Evolutionary conservation across 768 basidiomycete genomes (phyloP).

Genomic region (Ramaria sp.): DNA sequence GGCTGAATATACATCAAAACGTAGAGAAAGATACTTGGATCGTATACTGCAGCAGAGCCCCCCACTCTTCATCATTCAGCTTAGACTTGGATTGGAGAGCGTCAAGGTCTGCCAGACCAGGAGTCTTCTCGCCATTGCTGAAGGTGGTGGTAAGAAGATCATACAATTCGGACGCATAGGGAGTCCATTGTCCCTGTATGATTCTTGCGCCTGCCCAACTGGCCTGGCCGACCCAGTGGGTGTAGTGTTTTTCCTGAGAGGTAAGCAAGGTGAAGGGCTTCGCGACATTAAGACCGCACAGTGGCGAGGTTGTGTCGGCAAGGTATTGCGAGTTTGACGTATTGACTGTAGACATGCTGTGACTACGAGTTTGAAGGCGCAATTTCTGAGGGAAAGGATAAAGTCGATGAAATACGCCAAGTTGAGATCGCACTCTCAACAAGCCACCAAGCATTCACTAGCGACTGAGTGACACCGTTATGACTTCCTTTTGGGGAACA

Average conservation of each 20-base stretch:
- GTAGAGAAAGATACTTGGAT: constrained; percentile 40
- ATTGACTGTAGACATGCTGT: neutral
- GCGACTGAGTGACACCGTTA: neutral
- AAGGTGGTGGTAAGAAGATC: constrained; percentile 64
- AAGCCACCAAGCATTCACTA: neutral
- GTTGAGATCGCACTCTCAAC: neutral
- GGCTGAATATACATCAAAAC: constrained; percentile 32
- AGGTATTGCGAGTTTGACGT: constrained; percentile 45
- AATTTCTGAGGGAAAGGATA: neutral
- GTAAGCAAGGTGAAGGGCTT: constrained; percentile 49
- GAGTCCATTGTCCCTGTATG: constrained; percentile 78
- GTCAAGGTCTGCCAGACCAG: constrained; percentile 39
- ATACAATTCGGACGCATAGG: constrained; percentile 54
- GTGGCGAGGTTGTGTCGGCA: constrained; percentile 66
- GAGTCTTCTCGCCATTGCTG: constrained; percentile 38
- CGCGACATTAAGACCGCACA: constrained; percentile 60
- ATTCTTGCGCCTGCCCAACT: constrained; percentile 81
- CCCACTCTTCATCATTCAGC: constrained; percentile 51
- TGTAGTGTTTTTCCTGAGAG: constrained; percentile 66
- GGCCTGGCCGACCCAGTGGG: constrained; percentile 59
- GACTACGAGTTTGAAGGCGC: neutral
- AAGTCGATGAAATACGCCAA: neutral
- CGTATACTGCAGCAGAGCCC: constrained; percentile 60
- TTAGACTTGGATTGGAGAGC: constrained; percentile 43
- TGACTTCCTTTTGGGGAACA: too few species aligned